A percentile compares a stretch with the other conserved stretches of the same genome.
Conservation (phyloP, 2,329 filamentous ascomycete species). For the Drechslera avenae region DNA sequence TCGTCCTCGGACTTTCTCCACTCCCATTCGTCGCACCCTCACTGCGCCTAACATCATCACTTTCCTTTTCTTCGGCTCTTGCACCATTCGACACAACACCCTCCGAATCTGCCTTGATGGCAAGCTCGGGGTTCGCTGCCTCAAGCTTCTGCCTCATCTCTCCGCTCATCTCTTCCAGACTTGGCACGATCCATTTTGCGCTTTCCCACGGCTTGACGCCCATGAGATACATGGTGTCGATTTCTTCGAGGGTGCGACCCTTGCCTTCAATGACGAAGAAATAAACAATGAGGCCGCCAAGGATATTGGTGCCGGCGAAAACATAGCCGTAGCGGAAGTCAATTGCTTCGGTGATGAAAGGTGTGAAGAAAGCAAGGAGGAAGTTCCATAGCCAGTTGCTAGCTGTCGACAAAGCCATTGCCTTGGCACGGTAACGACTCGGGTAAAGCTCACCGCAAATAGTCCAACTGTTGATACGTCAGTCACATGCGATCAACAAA, state of each 20-base stretch:
- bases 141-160: slow-evolving; percentile 30
- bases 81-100: not conserved
- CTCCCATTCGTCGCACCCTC: slow-evolving; percentile 4
- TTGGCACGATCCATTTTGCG: slow-evolving; percentile 53
- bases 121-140: slow-evolving; percentile 29
- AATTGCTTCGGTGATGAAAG: slow-evolving; percentile 74
- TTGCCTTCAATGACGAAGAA: slow-evolving; percentile 78
- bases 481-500: not conserved
- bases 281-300: slow-evolving; percentile 69
- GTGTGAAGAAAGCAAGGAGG: slow-evolving; percentile 69
- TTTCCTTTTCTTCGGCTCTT: slow-evolving; percentile 7
- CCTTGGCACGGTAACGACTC: slow-evolving; percentile 55
- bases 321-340: slow-evolving; percentile 75
- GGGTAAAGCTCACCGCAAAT: slow-evolving; percentile 69
- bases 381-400: slow-evolving; percentile 53
- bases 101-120: slow-evolving; percentile 13
- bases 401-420: slow-evolving; percentile 51
- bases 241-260: slow-evolving; percentile 75
- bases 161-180: slow-evolving; percentile 33
- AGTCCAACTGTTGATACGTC: slow-evolving; percentile 62
- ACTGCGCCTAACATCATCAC: not conserved
- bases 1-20: slow-evolving; percentile 12
- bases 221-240: slow-evolving; percentile 72
- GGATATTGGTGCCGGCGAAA: slow-evolving; percentile 72
- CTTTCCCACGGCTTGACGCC: slow-evolving; percentile 68